Evolutionary conservation across 306 rosid genomes (phyloP), one percentile per base, ranked within the genome.

Genomic region (Macrotyloma uniflorum): DNA sequence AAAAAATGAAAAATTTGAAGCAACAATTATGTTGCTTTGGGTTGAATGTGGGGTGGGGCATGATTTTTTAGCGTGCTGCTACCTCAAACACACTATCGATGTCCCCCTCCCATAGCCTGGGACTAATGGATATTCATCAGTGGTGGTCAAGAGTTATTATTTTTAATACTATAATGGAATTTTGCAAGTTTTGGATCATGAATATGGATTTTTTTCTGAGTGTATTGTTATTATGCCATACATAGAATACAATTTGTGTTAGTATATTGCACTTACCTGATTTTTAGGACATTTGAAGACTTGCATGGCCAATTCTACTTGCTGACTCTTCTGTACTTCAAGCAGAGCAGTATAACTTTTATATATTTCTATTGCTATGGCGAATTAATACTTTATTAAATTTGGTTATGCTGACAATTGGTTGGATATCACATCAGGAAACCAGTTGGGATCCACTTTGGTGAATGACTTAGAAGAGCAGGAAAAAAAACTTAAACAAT

Each of bases 401-500:
- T 38, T 74, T 40, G 42, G 59, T 42, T 53, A 45, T 43, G 28
- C 24, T 74, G 67, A 46, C 69, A 8, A 67, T 70, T 66, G 68
- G 22, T 72, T 85, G 83, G 58, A 77, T 64, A 45, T 68, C 59
- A 46, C 65, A 68, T 76, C 88, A 93, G 98, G 98, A 66, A 84
- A 74, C 68, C 95, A 83, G 69, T 87, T 61, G 58, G 90, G 86
- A 75, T 86, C 93, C 83, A 80, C 80, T 40, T 65, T 87, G 82
- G 67, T 84, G 74, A 93, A 84, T 82, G 92, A 89, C 68, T 82
- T 91, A 73, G 88, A 87, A 85, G 91, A 91, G 68, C 88, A 85
- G 87, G 97, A 91, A 85, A 86, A 82, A 61, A 66, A 80, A 67
- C 88, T 93, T 79, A 82, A 77, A 28, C 84, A 83, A 66, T 91